These are phyloP conservation scores for Yarrowia divulgata DNA, from an alignment of 805 yeast genomes.

Conservation along the genomic window DNA sequence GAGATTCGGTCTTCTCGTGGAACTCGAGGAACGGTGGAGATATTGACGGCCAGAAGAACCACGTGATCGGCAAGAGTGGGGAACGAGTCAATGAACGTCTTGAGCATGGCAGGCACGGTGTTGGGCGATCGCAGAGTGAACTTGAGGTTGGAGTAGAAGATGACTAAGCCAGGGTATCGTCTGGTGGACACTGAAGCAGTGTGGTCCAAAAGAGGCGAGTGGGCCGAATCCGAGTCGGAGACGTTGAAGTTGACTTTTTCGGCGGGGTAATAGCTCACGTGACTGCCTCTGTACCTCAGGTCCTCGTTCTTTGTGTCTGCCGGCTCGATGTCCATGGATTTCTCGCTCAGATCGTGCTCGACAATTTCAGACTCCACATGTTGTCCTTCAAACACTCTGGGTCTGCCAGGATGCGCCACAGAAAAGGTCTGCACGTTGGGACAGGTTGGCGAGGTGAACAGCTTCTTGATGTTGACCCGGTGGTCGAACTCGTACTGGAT, in stretches of 20 bases:
- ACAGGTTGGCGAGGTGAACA: slow-evolving; percentile 7
- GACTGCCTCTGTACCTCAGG: not conserved
- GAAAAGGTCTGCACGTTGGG: slow-evolving; percentile 23
- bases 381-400: not conserved
- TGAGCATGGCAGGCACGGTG: slow-evolving; percentile 30
- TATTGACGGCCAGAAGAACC: slow-evolving; percentile 18
- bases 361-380: slow-evolving; percentile 11
- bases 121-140: slow-evolving; percentile 35
- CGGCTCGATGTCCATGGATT: not conserved
- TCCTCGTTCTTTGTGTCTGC: not conserved
- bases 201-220: not conserved
- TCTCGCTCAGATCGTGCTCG: slow-evolving; percentile 25
- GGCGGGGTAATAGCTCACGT: not conserved
- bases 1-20: slow-evolving; percentile 21
- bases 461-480: slow-evolving; percentile 27
- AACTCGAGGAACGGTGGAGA: slow-evolving; percentile 5
- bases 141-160: slow-evolving; percentile 35
- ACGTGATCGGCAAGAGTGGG: slow-evolving; percentile 30
- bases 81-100: slow-evolving; percentile 34
- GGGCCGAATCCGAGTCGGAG: not conserved
- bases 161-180: slow-evolving; percentile 16
- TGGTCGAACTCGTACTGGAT: slow-evolving; percentile 27
- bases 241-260: slow-evolving; percentile 1
- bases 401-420: slow-evolving; percentile 5
- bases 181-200: not conserved